These are phyloP conservation scores for Corynascus novoguineensis DNA, from an alignment of 495 filamentous ascomycete species.

Conservation along the genomic window DNA sequence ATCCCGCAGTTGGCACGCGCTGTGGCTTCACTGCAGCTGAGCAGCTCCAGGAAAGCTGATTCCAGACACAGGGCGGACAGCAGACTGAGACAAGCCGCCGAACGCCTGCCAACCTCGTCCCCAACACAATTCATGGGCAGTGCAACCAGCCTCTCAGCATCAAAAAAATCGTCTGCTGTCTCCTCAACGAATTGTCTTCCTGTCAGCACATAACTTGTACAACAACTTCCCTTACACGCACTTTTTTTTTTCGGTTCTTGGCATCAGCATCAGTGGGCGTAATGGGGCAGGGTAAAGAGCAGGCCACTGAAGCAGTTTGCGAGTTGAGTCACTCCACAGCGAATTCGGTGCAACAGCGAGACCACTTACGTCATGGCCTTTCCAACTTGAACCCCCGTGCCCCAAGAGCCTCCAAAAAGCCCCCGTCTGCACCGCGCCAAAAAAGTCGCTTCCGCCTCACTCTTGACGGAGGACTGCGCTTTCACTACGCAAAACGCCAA, in stretches of 20 bases:
- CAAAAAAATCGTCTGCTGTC: slow-evolving; percentile 12
- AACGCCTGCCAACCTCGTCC: background rate
- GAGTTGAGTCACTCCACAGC: slow-evolving; percentile 14
- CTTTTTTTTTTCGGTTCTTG: background rate
- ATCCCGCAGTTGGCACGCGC: no score
- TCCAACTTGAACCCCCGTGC: slow-evolving; percentile 1
- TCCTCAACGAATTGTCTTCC: background rate
- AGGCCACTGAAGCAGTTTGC: background rate
- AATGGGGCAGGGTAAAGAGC: background rate
- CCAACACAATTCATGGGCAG: background rate
- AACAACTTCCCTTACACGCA: no score
- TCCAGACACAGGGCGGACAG: background rate
- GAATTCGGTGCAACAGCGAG: background rate
- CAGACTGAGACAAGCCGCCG: background rate
- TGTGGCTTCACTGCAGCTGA: no score
- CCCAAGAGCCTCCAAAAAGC: background rate
- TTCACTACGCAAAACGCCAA: background rate
- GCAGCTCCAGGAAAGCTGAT: no score
- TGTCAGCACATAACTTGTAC: no score
- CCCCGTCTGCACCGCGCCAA: background rate
- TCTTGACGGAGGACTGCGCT: background rate
- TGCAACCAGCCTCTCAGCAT: background rate
- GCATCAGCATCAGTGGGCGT: slow-evolving; percentile 12
- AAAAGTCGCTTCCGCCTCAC: background rate
- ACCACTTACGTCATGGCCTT: slow-evolving; percentile 15